Conservation (phyloP, 768 basidiomycete genomes). For the Macrolepiota dolichaula region DNA sequence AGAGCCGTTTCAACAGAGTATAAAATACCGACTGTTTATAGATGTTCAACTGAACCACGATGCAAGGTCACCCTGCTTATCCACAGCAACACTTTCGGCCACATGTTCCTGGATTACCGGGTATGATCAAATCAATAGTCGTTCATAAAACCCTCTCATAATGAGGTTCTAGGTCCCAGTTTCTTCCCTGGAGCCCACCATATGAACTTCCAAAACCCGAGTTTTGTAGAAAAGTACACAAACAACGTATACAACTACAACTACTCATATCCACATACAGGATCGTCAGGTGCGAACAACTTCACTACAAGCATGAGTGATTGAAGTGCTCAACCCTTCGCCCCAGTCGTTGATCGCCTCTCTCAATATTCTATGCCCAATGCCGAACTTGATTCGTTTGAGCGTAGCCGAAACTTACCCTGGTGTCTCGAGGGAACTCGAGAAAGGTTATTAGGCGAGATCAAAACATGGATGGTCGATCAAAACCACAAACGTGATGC, state of each 20-base stretch:
- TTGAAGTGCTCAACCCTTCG: not conserved
- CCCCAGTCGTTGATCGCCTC: not conserved
- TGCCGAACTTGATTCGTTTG: not conserved
- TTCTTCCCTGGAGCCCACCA: not conserved
- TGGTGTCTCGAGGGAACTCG: constrained; percentile 7
- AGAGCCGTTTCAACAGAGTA: not conserved
- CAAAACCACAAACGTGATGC: not conserved
- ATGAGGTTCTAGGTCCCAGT: not conserved
- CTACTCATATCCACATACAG: constrained; percentile 5
- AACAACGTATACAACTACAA: constrained; percentile 9
- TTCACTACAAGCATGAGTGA: not conserved
- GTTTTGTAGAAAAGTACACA: not conserved
- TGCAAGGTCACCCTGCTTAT: not conserved
- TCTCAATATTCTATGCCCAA: not conserved
- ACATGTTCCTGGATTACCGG: not conserved
- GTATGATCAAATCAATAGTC: not conserved
- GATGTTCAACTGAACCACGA: not conserved
- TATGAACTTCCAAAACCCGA: not conserved
- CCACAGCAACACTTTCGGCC: not conserved
- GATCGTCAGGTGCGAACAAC: not conserved
- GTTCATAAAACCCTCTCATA: not conserved
- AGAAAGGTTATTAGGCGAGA: not conserved
- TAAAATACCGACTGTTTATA: not conserved
- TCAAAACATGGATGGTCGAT: constrained; percentile 6
- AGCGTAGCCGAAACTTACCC: constrained; percentile 5